Evolutionary conservation across 2,329 filamentous ascomycete genomes (phyloP).

Genomic region (Colletotrichum godetiae): DNA sequence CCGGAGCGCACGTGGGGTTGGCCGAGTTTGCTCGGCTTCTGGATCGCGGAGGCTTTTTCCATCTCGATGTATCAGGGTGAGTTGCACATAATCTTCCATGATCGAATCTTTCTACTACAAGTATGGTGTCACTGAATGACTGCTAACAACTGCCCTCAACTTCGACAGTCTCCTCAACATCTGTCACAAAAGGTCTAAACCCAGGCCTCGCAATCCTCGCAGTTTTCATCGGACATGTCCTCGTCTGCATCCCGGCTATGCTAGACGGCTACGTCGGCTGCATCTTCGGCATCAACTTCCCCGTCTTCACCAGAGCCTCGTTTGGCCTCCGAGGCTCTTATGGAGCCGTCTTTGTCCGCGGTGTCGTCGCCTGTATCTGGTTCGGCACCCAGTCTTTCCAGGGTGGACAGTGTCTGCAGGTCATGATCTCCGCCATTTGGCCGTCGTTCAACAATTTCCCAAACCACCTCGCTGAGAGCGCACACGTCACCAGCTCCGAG

Average conservation of each 20-base stretch:
- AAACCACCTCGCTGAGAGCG: constrained; percentile 51
- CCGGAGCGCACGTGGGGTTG: constrained; percentile 36
- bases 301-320: constrained; percentile 43
- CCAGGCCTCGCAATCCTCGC: constrained; percentile 38
- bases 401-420: constrained; percentile 44
- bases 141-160: not conserved
- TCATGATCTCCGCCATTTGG: constrained; percentile 52
- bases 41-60: constrained; percentile 37
- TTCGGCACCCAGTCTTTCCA: constrained; percentile 47
- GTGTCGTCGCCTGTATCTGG: constrained; percentile 51
- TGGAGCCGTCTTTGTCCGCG: constrained; percentile 47
- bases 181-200: constrained; percentile 34
- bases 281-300: constrained; percentile 43
- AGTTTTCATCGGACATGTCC: constrained; percentile 34
- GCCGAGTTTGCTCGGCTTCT: constrained; percentile 37
- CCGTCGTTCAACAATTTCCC: constrained; percentile 52
- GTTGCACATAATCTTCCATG: not conserved
- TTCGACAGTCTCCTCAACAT: constrained; percentile 23
- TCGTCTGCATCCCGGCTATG: constrained; percentile 36
- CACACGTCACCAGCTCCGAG: constrained; percentile 44
- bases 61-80: constrained; percentile 36
- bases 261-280: constrained; percentile 41
- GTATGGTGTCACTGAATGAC: too few species aligned
- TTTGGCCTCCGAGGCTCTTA: constrained; percentile 44
- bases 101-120: not conserved